Evolutionary conservation across 164 flowering plant species (phyloP).

Genomic region (Macadamia integrifolia): DNA sequence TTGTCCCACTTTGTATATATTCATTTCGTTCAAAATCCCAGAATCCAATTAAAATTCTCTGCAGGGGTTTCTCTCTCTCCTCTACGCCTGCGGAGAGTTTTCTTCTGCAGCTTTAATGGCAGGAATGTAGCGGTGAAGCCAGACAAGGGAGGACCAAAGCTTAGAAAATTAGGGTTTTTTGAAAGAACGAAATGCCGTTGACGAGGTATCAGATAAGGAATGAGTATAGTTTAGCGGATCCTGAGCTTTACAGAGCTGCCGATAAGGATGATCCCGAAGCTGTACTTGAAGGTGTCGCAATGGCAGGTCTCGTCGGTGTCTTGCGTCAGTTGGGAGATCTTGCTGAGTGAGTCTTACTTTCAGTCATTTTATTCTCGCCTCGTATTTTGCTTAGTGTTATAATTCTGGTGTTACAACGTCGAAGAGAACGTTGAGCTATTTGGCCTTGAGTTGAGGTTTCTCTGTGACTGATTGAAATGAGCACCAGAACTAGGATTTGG

Average conservation of each 20-base stretch:
- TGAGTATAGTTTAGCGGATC: slow-evolving; percentile 88
- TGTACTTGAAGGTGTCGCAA: slow-evolving; percentile 90
- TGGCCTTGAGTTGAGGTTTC: slow-evolving; percentile 8
- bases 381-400: background rate
- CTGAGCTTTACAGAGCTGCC: slow-evolving; percentile 73
- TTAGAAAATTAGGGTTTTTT: slow-evolving; percentile 19
- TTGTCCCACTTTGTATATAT: background rate
- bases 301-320: slow-evolving; percentile 95
- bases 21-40: slow-evolving; percentile 3
- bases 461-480: background rate
- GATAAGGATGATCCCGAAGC: slow-evolving; percentile 97
- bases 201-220: slow-evolving; percentile 66
- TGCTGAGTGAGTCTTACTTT: slow-evolving; percentile 61
- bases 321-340: slow-evolving; percentile 96
- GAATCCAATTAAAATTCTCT: slow-evolving; percentile 4
- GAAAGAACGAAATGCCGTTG: slow-evolving; percentile 61
- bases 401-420: slow-evolving; percentile 8
- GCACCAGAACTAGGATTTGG: background rate
- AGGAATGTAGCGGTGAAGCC: slow-evolving; percentile 11
- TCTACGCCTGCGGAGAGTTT: background rate
- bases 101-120: slow-evolving; percentile 9
- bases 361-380: background rate
- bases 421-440: background rate
- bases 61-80: slow-evolving; percentile 1
- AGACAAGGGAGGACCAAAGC: background rate